Evolutionary conservation across 1,284 basidiomycete genomes (phyloP), one percentile per base, ranked within the genome.

Genomic region (Rhodofomes roseus): DNA sequence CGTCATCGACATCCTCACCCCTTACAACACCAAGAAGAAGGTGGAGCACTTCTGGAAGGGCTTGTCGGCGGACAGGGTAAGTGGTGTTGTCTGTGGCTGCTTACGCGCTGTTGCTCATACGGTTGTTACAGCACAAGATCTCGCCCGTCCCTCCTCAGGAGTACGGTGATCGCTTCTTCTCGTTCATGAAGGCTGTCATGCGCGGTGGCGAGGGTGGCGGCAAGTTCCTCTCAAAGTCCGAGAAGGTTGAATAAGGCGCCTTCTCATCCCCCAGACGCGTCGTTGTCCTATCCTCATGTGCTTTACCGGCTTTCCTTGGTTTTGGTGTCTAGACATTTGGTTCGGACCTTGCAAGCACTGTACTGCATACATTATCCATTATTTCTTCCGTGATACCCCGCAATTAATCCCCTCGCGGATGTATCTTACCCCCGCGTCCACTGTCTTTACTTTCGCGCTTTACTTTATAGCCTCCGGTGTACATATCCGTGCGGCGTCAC

Each of bases 11-110:
- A 96, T 96, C 66, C 78, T 95, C 63, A 98, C 96, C 31, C 95
- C 95, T 6, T 99, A 95, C 74, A 87, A 81, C 36, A 68, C 75
- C 18, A 70, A 84, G 63, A 99, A 99, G 82, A 87, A 87, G 70
- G 66, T 91, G 40, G 97, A 99, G 76, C 89, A 94, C 72, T 79
- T 92, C 61, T 98, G 94, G 92, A 98, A 98, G 76, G 92, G 94
- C 16, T 74, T 98, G 66, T 85, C 83, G 25, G 89, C 91, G 53
- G 93, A 96, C 79, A 77, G 89, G 65, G 93, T 96, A 66, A 73
- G 92, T 85, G 46, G 62, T 55, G 37, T 37, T 41, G 23, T 50
- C 54, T 31, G 37, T 9, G 25, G 31, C 40, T 22, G 34, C 34
- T 29, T 63, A 37, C 48, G 23, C 31, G 29, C 18, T 65, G 22